Conservation (phyloP, 495 filamentous ascomycete genomes). For the Annulohypoxylon moriforme region DNA sequence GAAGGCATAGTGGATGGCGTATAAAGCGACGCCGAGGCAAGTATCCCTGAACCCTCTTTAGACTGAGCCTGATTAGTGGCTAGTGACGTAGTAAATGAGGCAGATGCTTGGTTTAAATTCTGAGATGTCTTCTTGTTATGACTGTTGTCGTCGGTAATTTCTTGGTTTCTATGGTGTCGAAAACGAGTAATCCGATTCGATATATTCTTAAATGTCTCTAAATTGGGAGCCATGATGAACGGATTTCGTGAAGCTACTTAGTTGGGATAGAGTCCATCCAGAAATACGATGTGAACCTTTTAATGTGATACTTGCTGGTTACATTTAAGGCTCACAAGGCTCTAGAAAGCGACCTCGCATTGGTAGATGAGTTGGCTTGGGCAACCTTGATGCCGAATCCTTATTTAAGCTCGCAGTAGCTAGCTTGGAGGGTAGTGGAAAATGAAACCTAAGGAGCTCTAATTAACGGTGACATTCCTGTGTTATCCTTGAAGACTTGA, state of each 20-base stretch:
- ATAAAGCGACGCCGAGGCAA: neutral
- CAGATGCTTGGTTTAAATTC: neutral
- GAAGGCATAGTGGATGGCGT: neutral
- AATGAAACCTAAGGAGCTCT: neutral
- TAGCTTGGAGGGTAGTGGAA: neutral
- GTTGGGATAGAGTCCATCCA: slow-evolving; percentile 4
- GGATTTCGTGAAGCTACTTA: neutral
- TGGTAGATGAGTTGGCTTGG: neutral
- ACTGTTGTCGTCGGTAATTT: neutral
- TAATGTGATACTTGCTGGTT: neutral
- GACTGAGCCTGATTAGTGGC: neutral
- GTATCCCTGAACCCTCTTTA: neutral
- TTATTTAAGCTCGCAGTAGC: neutral
- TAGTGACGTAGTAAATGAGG: neutral
- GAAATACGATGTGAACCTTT: neutral
- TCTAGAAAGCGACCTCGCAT: neutral
- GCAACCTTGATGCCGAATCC: neutral
- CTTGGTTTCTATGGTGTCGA: slow-evolving; percentile 2
- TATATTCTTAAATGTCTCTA: slow-evolving; percentile 27
- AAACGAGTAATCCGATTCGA: slow-evolving; percentile 11
- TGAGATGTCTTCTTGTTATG: slow-evolving; percentile 6
- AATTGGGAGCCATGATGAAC: slow-evolving; percentile 18
- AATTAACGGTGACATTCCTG: neutral
- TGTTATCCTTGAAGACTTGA: neutral
- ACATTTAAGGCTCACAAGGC: neutral